Percentiles rank a stretch among this genome's conserved stretches.
These are phyloP conservation scores for Penicillium griseofulvum DNA, from an alignment of 2,329 filamentous ascomycete species.

Conservation along the genomic window DNA sequence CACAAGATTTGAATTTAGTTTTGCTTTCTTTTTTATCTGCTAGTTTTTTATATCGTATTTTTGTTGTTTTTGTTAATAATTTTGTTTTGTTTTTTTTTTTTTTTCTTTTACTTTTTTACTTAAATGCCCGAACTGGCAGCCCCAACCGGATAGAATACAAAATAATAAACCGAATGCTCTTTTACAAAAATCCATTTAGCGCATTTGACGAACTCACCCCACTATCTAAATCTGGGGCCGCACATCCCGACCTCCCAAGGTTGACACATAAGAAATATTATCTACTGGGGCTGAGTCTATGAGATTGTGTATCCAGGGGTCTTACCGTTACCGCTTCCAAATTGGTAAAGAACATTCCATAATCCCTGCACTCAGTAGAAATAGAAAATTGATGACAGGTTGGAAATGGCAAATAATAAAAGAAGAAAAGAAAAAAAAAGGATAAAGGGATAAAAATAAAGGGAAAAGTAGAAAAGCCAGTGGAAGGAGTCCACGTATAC, in stretches of 20 bases:
- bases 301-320: slow-evolving; percentile 1
- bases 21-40: neutral
- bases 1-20: neutral
- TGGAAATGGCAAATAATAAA: neutral
- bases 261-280: slow-evolving; percentile 6
- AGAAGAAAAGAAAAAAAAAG: neutral
- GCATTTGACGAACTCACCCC: neutral
- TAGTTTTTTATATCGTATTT: neutral
- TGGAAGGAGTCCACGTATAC: slow-evolving; percentile 7
- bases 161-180: neutral
- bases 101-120: neutral
- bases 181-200: neutral
- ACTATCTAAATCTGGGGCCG: slow-evolving; percentile 29
- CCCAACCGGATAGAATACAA: neutral
- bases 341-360: slow-evolving; percentile 17
- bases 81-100: too few species aligned
- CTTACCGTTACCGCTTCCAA: slow-evolving; percentile 6
- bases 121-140: slow-evolving; percentile 1
- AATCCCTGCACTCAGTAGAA: slow-evolving; percentile 16
- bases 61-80: neutral
- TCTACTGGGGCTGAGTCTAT: slow-evolving; percentile 5
- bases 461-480: neutral
- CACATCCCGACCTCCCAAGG: slow-evolving; percentile 15
- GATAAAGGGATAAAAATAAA: neutral
- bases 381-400: neutral